Evolutionary conservation across 495 filamentous ascomycete genomes (phyloP), one percentile per base, ranked within the genome.

Genomic region (Pseudevernia furfuracea): DNA sequence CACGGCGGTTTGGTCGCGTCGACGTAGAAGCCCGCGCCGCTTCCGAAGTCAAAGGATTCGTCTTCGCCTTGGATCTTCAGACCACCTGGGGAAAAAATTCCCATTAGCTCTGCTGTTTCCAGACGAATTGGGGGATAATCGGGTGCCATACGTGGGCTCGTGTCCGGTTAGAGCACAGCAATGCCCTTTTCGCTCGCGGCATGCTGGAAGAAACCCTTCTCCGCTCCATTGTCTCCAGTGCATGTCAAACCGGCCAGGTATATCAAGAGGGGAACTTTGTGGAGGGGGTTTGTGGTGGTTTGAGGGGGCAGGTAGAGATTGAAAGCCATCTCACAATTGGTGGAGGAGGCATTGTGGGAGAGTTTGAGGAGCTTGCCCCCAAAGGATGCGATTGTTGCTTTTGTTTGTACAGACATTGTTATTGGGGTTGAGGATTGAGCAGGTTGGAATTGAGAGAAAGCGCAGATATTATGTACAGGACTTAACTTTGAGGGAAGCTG

Each of bases 281-380:
- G 68, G 28, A 78, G 58, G 3, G 71, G 60, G 46, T 75, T 65
- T 11, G 66, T 79, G 48, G 69, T 63, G 17, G 83, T 83, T 70
- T 85, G 77, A 0, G 84, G 84, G 19, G 86, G 86, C 15, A 89
- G 76, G 72, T 85, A 88, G 64, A 89, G 79, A 75, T 89, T 88
- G 75, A 88, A 81, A 58, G 71, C 74, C 86, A 89, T 89, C 58
- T 86, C 82, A 75, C 83, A 86, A 64, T 79, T 80, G 43, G 81
- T 83, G 66, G 84, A 81, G 55, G 79, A 78, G 69, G 94, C 89
- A 69, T 85, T 77, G 83, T 98, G 94, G 70, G 84, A 84, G 36
- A 97, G 87, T 77, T 97, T 97, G 68, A 96, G 84, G 61, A 98
- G 90, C 77, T 92, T 94, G 69, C 94, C 94, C 73, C 92, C 92